Evolutionary conservation across 164 flowering plant species (phyloP).

Genomic region (Chimonanthus praecox): DNA sequence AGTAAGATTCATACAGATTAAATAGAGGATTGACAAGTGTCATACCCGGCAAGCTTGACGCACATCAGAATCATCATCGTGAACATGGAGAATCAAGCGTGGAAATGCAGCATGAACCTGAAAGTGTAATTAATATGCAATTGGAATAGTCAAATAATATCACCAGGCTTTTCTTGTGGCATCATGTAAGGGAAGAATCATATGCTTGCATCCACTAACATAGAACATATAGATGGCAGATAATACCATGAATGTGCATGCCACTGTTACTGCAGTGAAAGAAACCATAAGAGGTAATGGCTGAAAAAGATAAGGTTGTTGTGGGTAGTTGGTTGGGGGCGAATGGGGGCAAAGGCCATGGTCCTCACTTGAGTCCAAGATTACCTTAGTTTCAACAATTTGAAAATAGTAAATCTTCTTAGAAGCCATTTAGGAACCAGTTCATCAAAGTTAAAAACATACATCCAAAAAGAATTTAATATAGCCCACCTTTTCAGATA

Average conservation of each 20-base stretch:
- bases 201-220: neutral
- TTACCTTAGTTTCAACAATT: too few species aligned
- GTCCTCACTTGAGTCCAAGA: too few species aligned
- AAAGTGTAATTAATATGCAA: neutral
- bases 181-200: neutral
- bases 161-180: neutral
- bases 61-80: slow-evolving; percentile 71
- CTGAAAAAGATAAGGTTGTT: neutral
- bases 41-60: slow-evolving; percentile 86
- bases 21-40: slow-evolving; percentile 1
- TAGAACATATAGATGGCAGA: neutral
- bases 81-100: slow-evolving; percentile 76
- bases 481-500: too few species aligned
- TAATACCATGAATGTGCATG: neutral
- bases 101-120: slow-evolving; percentile 81
- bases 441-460: too few species aligned
- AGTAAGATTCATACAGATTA: neutral
- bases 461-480: too few species aligned
- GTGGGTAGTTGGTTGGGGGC: neutral
- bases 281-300: neutral
- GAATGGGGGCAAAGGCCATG: too few species aligned
- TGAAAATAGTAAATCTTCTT: too few species aligned
- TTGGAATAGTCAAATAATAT: neutral
- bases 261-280: neutral
- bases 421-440: too few species aligned